Conservation (phyloP, 495 filamentous ascomycete species). For the Xylaria nigripes region DNA sequence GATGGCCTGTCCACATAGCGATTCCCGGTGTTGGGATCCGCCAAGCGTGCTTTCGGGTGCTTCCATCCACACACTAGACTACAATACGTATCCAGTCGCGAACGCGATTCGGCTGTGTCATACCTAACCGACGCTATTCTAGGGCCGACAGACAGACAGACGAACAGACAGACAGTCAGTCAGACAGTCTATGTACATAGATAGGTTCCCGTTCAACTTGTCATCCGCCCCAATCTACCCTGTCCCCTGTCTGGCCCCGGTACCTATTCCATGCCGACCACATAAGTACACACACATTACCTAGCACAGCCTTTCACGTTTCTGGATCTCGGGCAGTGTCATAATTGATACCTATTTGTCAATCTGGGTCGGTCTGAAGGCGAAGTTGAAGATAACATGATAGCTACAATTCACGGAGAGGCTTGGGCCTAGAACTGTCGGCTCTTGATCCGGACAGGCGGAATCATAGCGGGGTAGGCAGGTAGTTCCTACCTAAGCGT, state of each 20-base stretch:
- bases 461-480: too few relatives aligned
- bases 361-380: neutral
- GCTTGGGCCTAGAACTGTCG: constrained; percentile 4
- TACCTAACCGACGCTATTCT: too few relatives aligned
- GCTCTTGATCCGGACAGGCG: too few relatives aligned
- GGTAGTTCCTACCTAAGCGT: too few relatives aligned
- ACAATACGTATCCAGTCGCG: neutral
- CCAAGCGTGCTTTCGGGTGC: constrained; percentile 3
- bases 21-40: neutral
- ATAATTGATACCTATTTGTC: neutral
- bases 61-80: neutral
- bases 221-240: neutral
- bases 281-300: neutral
- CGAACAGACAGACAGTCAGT: too few relatives aligned
- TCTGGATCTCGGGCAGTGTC: neutral
- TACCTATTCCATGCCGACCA: neutral
- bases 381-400: neutral
- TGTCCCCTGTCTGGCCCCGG: neutral
- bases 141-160: too few relatives aligned
- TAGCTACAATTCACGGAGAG: neutral
- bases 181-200: too few relatives aligned
- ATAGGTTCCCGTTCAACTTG: neutral
- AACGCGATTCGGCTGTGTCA: neutral
- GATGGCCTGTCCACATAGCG: neutral
- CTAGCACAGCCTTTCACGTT: neutral